phyloP scores from a whole-genome alignment of 768 basidiomycete species.

The Neoboletus subvelutipes region DNA sequence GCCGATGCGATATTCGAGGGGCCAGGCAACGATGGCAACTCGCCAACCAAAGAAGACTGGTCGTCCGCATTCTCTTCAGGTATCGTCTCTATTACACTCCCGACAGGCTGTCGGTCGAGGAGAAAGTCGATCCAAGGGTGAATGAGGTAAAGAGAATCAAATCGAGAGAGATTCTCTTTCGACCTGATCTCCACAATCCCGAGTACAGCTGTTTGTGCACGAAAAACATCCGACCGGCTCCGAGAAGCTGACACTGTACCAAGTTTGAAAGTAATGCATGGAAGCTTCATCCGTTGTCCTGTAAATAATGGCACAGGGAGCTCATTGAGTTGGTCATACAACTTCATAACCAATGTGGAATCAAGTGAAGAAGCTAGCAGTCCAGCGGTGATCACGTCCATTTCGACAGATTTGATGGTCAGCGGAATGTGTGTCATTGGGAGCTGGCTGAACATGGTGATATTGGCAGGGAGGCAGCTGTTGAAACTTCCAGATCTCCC shows the following conservation, averaged over 20 bases:
- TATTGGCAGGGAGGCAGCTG: background rate
- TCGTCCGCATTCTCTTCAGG: background rate
- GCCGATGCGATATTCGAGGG: background rate
- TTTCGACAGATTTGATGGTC: background rate
- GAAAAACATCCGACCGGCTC: background rate
- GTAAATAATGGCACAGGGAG: background rate
- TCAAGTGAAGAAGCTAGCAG: background rate
- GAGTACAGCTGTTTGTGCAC: too few species aligned
- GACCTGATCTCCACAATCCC: background rate
- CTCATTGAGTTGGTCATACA: background rate
- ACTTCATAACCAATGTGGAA: background rate
- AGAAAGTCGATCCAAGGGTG: background rate
- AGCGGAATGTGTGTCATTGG: background rate
- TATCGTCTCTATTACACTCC: background rate
- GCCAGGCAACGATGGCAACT: too few species aligned
- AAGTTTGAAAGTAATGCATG: background rate
- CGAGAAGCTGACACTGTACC: background rate
- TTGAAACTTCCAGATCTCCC: background rate
- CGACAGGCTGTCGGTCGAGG: background rate
- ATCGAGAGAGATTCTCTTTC: background rate
- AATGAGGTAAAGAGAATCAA: background rate
- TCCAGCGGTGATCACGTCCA: background rate
- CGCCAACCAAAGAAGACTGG: too few species aligned
- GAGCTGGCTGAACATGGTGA: too few species aligned
- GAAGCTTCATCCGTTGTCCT: background rate